These are phyloP conservation scores for Ophiocordyceps australis DNA, from an alignment of 2,329 filamentous ascomycete genomes.

Conservation along the genomic window DNA sequence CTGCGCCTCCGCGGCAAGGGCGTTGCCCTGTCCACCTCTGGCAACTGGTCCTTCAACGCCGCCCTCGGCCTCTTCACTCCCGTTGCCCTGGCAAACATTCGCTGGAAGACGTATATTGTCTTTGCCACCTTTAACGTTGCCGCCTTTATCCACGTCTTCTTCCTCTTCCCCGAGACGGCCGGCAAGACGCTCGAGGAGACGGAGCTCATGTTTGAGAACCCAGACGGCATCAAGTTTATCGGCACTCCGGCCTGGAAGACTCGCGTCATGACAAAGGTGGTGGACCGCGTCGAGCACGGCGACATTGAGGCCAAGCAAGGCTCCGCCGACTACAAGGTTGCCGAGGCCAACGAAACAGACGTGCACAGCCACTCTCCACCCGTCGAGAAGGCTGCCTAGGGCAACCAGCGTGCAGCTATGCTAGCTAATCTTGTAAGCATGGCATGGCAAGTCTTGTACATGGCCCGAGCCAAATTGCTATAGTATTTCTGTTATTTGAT, in stretches of 20 bases:
- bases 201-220: slow-evolving; percentile 25
- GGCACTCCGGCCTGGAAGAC: slow-evolving; percentile 15
- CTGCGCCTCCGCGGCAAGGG: slow-evolving; percentile 31
- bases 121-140: slow-evolving; percentile 32
- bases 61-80: slow-evolving; percentile 20
- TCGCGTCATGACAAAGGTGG: slow-evolving; percentile 6
- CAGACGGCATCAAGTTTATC: slow-evolving; percentile 12
- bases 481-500: too few species aligned
- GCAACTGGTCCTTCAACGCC: slow-evolving; percentile 22
- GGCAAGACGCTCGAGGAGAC: slow-evolving; percentile 37
- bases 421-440: too few species aligned
- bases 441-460: too few species aligned
- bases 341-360: slow-evolving; percentile 5
- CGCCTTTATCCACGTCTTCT: slow-evolving; percentile 31
- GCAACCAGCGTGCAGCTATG: not conserved
- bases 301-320: slow-evolving; percentile 10
- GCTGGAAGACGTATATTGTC: slow-evolving; percentile 33
- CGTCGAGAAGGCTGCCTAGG: too few species aligned
- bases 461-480: too few species aligned
- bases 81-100: slow-evolving; percentile 17
- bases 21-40: slow-evolving; percentile 29
- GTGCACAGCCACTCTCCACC: too few species aligned
- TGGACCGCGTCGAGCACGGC: slow-evolving; percentile 8
- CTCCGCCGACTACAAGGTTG: slow-evolving; percentile 4
- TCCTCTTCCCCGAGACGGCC: slow-evolving; percentile 37